These are phyloP conservation scores for Solanum piurae DNA, from an alignment of 257 asterid species.

Conservation along the genomic window DNA sequence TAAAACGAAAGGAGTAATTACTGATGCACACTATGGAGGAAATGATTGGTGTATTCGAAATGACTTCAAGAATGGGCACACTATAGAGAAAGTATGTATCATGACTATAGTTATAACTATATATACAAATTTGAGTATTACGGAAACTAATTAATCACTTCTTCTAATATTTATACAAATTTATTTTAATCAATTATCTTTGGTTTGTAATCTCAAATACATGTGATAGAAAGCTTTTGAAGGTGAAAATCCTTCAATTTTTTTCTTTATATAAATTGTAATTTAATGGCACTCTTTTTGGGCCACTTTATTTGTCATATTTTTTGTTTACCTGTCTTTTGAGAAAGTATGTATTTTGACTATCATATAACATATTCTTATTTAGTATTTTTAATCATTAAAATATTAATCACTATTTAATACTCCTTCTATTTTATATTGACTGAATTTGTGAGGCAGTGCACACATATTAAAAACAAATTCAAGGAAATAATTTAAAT, in stretches of 20 bases:
- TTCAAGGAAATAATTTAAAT: too few relatives aligned
- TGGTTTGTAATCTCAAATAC: neutral
- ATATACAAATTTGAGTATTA: neutral
- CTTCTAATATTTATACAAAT: neutral
- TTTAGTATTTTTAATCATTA: too few relatives aligned
- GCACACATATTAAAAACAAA: too few relatives aligned
- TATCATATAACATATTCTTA: too few relatives aligned
- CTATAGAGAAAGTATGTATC: too few relatives aligned
- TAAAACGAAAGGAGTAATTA: too few relatives aligned
- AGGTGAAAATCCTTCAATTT: neutral
- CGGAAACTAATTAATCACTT: neutral
- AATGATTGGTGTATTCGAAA: neutral
- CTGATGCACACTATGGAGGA: neutral
- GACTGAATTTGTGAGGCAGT: too few relatives aligned
- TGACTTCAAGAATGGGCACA: neutral
- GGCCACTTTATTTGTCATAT: neutral
- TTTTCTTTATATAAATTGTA: neutral
- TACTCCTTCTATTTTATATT: too few relatives aligned
- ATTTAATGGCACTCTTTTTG: neutral
- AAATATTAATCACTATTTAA: too few relatives aligned
- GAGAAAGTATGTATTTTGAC: too few relatives aligned
- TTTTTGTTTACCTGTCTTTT: too few relatives aligned
- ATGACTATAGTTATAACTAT: neutral
- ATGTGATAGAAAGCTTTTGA: neutral
- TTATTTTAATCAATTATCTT: neutral